Conservation (phyloP, 2,329 filamentous ascomycete species). For the Metarhizium humberi region DNA sequence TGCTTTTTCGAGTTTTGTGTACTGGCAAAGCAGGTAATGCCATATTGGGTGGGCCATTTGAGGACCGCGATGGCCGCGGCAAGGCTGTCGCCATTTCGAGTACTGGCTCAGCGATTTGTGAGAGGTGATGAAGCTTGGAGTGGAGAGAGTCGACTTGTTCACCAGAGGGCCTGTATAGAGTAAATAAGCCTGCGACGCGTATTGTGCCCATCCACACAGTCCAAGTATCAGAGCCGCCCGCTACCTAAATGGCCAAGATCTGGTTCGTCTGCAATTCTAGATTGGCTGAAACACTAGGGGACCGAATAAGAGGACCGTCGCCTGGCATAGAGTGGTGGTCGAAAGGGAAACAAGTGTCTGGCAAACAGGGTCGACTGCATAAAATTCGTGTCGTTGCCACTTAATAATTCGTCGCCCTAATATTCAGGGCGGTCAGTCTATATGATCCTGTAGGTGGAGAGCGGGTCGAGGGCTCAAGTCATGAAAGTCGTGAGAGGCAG, state of each 20-base stretch:
- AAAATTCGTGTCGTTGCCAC: neutral
- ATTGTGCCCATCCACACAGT: constrained; percentile 5
- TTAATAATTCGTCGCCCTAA: neutral
- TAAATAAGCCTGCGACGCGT: neutral
- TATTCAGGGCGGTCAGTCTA: constrained; percentile 2
- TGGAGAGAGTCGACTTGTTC: neutral
- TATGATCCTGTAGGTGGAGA: neutral
- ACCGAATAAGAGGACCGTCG: neutral
- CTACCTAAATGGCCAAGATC: neutral
- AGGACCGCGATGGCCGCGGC: constrained; percentile 57
- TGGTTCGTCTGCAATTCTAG: neutral
- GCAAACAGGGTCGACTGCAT: neutral
- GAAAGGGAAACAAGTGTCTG: neutral
- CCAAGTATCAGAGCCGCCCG: neutral
- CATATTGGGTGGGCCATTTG: constrained; percentile 60
- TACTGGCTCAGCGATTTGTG: neutral
- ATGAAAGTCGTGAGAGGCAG: neutral
- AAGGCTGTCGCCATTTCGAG: constrained; percentile 41
- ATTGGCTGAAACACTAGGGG: neutral
- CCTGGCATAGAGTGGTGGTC: neutral
- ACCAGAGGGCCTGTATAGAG: neutral
- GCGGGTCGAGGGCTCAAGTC: neutral
- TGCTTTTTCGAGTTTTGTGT: constrained; percentile 62
- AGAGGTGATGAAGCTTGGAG: neutral
- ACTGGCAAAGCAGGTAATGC: constrained; percentile 67